phyloP scores from a whole-genome alignment of 2,329 filamentous ascomycete genomes.

The Neonectria sp. region DNA sequence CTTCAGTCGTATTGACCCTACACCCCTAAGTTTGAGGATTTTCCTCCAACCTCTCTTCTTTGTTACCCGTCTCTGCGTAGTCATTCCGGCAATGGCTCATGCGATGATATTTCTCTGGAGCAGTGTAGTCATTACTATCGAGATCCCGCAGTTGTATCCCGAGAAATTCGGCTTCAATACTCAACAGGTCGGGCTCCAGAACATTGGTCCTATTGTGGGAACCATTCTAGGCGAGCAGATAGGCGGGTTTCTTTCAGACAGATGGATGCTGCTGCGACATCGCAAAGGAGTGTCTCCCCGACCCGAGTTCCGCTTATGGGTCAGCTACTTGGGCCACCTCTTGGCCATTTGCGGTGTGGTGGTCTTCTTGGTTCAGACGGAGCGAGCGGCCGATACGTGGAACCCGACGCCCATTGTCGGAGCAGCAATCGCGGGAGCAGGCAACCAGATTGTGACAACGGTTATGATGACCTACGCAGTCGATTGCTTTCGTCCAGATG shows the following conservation, averaged over 20 bases:
- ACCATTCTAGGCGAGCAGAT: constrained; percentile 71
- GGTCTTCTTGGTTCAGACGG: constrained; percentile 67
- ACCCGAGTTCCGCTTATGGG: constrained; percentile 71
- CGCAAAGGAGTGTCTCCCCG: constrained; percentile 50
- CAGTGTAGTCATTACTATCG: constrained; percentile 61
- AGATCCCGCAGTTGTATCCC: constrained; percentile 72
- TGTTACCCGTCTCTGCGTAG: constrained; percentile 12
- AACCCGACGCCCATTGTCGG: constrained; percentile 71
- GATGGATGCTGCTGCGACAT: constrained; percentile 63
- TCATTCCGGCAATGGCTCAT: constrained; percentile 64
- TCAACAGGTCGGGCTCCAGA: constrained; percentile 72
- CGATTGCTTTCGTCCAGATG: constrained; percentile 68
- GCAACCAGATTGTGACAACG: constrained; percentile 74
- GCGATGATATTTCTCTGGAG: constrained; percentile 69
- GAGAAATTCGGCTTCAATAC: constrained; percentile 70
- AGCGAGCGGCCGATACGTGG: constrained; percentile 62
- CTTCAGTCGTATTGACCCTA: constrained; percentile 37
- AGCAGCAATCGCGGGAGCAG: constrained; percentile 64
- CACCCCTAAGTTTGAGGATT: constrained; percentile 15
- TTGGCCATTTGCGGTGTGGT: constrained; percentile 67
- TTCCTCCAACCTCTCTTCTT: constrained; percentile 36
- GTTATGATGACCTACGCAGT: constrained; percentile 73
- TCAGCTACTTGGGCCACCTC: constrained; percentile 67
- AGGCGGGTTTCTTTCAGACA: constrained; percentile 67
- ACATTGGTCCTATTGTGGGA: constrained; percentile 70